Base-by-base conservation (phyloP, 2,329 filamentous ascomycete species). In the Colletotrichum sp. region DNA sequence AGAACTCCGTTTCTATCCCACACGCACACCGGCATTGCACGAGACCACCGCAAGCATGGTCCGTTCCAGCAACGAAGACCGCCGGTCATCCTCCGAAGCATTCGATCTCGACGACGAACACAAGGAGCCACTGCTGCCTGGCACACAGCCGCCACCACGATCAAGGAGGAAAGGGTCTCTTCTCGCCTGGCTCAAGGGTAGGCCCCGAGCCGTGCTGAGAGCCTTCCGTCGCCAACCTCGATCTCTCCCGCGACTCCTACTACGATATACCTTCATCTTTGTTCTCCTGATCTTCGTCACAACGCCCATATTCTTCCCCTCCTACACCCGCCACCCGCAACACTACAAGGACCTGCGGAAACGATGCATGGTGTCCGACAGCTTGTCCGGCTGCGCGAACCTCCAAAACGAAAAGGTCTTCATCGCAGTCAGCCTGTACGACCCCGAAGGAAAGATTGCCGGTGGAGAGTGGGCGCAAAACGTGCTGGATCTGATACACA, bases 351-450 rank as follows among this genome's bases (percentile, higher is more conserved):
- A 79, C 12, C 78, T 85, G 7, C 78, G 79, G 11, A 72, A 77
- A 27, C 69, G 79, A 69, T 85, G 84, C 73, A 73, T 78, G 24
- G 80, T 77, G 3, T 75, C 79, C 15, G 66, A 73, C 47, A 72
- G 78, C 47, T 29, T 75, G 43, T 70, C 78, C 9, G 82, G 84
- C 31, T 84, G 85, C 73, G 85, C 82, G 27, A 86, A 86, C 73
- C 77, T 80, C 0, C 73, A 76, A 58, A 86, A 90, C 64, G 92
- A 95, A 80, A 93, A 91, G 78, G 85, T 95, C n/a, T 95, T 93
- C 79, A 93, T 95, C 66, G 92, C 92, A 2, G 90, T 93, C 18
- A 94, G 92, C 78, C 86, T 95, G 68, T 93, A 93, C 77, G 93
- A 95, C 78, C 84, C 86, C 24, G 85, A 86, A 8, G 92, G 92